Base-by-base conservation (phyloP, 495 filamentous ascomycete genomes). In the Aspergillus egyptiacus region DNA sequence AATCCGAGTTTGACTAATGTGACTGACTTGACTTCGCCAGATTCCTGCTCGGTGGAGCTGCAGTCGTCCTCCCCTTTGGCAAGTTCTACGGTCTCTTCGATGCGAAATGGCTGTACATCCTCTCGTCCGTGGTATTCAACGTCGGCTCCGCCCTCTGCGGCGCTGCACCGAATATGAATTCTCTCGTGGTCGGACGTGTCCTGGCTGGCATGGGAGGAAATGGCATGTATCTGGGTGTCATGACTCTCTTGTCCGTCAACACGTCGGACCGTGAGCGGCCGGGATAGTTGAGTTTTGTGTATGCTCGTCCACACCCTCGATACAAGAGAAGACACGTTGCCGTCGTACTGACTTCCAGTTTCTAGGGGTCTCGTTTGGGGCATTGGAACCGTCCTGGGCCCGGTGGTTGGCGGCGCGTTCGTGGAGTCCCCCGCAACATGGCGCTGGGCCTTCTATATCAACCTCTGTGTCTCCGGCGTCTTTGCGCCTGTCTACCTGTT, bases 401-500 rank as follows among this genome's bases (percentile, higher is more conserved):
- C 71, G 2, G 47, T 70, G 7, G 52, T 74, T 34, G 71, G 69
- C 2, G 71, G 69, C 11, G 68, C 54, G 1, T 74, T 74, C 38
- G 50, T 60, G 8, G 53, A 62, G 9, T 59, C 57, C 31, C 18
- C 33, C 5, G 67, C 62, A 0, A 64, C 59, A 0, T 77, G 75
- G 75, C 51, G 73, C 43, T 76, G 70, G 71, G 56, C 51, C 5
- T 64, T 61, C 43, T 66, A 63, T 25, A 57, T 87, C 60, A 87
- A 84, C 55, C 63, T 83, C 14, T 46, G 68, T 11, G 61, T 83
- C 18, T 74, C 72, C n/a, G 82, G 56, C 6, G 46, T 70, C 2
- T 72, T 69, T 20, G 62, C 71, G 0, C 82, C 82, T 0, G 67
- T 75, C 34, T 84, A 77, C 55, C 5, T 84, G 28, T 75, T 81